Percentiles rank a stretch among this genome's conserved stretches.
phyloP scores from a whole-genome alignment of 768 basidiomycete genomes.

The Suillus plorans region DNA sequence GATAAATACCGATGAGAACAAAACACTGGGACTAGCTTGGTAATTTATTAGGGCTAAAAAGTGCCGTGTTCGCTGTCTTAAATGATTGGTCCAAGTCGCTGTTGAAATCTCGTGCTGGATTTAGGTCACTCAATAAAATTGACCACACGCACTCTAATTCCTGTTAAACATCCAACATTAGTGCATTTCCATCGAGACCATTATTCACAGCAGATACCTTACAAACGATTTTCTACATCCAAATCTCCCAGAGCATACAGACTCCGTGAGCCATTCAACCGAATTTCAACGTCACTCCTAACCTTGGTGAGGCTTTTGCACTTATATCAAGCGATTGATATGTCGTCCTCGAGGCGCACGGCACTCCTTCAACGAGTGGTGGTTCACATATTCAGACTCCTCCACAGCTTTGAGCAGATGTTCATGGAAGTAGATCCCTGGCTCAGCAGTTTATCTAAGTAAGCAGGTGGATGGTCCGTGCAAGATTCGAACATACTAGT shows the following conservation, averaged over 20 bases:
- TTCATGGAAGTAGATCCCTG: slow-evolving; percentile 84
- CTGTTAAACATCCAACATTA: neutral
- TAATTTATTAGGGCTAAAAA: no score
- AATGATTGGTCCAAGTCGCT: no score
- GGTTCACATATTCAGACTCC: slow-evolving; percentile 33
- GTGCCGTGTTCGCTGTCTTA: no score
- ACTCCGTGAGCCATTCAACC: slow-evolving; percentile 74
- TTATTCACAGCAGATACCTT: neutral
- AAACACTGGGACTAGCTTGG: no score
- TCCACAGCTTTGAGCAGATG: slow-evolving; percentile 41
- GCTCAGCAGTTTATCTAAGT: slow-evolving; percentile 74
- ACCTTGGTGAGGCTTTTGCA: slow-evolving; percentile 86
- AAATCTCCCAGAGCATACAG: slow-evolving; percentile 68
- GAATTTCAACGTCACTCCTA: slow-evolving; percentile 73
- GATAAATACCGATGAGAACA: no score
- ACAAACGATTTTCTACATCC: slow-evolving; percentile 3
- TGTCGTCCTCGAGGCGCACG: slow-evolving; percentile 90
- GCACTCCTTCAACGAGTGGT: slow-evolving; percentile 71
- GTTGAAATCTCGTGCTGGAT: no score
- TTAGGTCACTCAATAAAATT: no score
- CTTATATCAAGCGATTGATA: slow-evolving; percentile 71
- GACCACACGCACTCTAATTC: no score
- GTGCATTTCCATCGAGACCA: neutral
- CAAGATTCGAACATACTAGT: slow-evolving; percentile 50
- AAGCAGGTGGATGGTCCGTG: slow-evolving; percentile 4